These are phyloP conservation scores for Picochlorum sp. DNA, from an alignment of 139 green algal species.

Conservation along the genomic window DNA sequence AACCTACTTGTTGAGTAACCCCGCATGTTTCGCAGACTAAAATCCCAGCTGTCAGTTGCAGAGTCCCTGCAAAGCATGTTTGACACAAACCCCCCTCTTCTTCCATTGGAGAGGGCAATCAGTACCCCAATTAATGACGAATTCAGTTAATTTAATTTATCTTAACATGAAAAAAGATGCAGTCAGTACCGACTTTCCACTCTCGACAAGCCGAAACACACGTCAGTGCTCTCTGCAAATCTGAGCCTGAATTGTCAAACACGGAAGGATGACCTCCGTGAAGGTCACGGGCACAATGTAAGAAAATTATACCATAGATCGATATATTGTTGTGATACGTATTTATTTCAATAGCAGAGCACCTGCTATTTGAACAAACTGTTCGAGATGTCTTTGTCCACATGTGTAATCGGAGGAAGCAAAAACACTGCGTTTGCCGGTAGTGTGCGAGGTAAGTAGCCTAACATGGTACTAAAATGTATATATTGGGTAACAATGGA, in stretches of 20 bases:
- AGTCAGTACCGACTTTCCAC: too few species aligned
- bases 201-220: too few species aligned
- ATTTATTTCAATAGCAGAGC: not conserved
- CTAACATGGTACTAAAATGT: not conserved
- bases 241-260: too few species aligned
- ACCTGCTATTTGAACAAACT: not conserved
- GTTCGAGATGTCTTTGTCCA: not conserved
- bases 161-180: too few species aligned
- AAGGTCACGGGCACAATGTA: too few species aligned
- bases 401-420: not conserved
- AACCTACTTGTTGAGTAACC: slow-evolving; percentile 14
- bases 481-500: not conserved
- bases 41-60: slow-evolving; percentile 27
- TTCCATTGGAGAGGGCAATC: not conserved
- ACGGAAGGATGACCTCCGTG: too few species aligned
- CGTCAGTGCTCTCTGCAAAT: too few species aligned
- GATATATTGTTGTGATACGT: too few species aligned
- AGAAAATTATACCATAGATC: too few species aligned
- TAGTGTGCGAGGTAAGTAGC: not conserved
- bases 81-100: slow-evolving; percentile 10
- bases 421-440: not conserved
- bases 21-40: slow-evolving; percentile 33
- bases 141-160: too few species aligned
- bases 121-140: too few species aligned
- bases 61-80: slow-evolving; percentile 17